Conservation (phyloP, 345 rosid genomes). For the Dipteronia dyeriana region DNA sequence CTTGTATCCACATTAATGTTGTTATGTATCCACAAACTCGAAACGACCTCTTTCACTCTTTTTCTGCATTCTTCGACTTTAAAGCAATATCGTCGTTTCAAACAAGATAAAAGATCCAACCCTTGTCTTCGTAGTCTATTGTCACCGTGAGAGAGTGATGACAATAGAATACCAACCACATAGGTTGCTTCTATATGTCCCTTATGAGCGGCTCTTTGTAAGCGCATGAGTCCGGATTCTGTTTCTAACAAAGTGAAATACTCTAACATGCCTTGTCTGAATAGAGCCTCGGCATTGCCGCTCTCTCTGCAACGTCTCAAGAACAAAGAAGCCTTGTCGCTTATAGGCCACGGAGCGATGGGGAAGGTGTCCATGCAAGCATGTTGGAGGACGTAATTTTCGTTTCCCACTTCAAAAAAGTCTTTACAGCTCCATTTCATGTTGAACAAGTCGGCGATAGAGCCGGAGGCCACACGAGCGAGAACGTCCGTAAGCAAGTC, state of each 20-base stretch:
- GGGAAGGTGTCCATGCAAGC: not conserved
- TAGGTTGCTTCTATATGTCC: slow-evolving; percentile 7
- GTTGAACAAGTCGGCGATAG: not conserved
- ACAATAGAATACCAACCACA: slow-evolving; percentile 1
- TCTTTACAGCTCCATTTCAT: slow-evolving; percentile 2
- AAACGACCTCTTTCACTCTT: not conserved
- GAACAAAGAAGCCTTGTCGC: not conserved
- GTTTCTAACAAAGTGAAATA: not conserved
- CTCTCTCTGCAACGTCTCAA: slow-evolving; percentile 1
- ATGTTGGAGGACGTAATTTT: slow-evolving; percentile 9
- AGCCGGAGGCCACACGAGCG: not conserved
- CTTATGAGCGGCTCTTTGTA: slow-evolving; percentile 1
- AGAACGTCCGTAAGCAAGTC: slow-evolving; percentile 15
- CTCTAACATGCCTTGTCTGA: not conserved
- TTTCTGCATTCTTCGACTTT: not conserved
- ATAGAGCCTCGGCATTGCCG: slow-evolving; percentile 12
- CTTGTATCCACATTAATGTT: not conserved
- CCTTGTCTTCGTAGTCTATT: not conserved
- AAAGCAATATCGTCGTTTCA: not conserved
- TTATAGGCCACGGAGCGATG: not conserved
- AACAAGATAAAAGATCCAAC: not conserved
- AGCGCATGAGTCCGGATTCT: not conserved
- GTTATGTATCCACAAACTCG: not conserved
- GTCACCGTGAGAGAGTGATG: not conserved
- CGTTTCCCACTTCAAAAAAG: not conserved